Evolutionary conservation across 169 alveolate genomes (phyloP).

Genomic region (Cryptosporidium tyzzeri): DNA sequence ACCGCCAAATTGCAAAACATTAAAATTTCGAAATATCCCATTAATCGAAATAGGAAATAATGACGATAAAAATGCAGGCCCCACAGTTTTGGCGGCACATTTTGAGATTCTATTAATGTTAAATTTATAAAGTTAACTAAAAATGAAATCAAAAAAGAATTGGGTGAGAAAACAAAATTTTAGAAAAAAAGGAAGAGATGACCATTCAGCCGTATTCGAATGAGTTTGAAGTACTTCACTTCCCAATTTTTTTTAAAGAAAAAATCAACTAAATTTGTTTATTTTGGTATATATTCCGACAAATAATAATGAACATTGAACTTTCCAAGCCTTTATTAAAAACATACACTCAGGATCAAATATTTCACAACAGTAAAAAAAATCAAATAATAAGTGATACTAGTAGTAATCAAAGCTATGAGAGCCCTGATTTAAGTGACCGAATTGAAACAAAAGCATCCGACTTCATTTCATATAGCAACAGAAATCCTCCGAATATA

Average conservation of each 20-base stretch:
- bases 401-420: neutral
- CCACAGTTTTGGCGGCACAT: constrained; percentile 39
- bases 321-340: constrained; percentile 20
- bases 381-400: neutral
- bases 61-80: constrained; percentile 53
- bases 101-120: constrained; percentile 1
- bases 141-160: neutral
- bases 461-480: neutral
- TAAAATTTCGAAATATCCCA: neutral
- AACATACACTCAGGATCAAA: neutral
- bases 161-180: neutral
- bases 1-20: constrained; percentile 1
- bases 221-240: neutral
- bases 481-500: constrained; percentile 4
- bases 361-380: neutral
- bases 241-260: neutral
- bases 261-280: neutral
- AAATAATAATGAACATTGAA: constrained; percentile 2
- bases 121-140: neutral
- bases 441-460: neutral
- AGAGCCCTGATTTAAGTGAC: neutral
- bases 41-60: constrained; percentile 1
- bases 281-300: neutral
- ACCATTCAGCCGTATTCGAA: too few species aligned
- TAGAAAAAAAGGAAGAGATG: neutral